These are phyloP conservation scores for Peronospora belbahrii DNA, from an alignment of 352 stramenopile species.

Conservation along the genomic window DNA sequence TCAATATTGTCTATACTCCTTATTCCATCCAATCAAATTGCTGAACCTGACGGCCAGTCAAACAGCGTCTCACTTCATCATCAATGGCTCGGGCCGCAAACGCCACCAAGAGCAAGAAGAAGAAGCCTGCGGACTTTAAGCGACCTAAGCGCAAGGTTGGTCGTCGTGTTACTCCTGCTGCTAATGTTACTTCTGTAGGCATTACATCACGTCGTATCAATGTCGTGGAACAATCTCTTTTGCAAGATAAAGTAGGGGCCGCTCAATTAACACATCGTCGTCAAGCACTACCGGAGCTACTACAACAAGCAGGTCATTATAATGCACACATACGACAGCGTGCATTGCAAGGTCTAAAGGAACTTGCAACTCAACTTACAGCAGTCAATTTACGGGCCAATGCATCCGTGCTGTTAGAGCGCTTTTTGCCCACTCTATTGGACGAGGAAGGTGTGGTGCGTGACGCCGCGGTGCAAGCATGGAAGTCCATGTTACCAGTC, in stretches of 20 bases:
- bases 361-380: slow-evolving; percentile 42
- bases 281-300: slow-evolving; percentile 58
- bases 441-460: slow-evolving; percentile 77
- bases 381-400: slow-evolving; percentile 62
- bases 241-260: slow-evolving; percentile 60
- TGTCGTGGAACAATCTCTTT: slow-evolving; percentile 69
- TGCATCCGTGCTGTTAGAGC: slow-evolving; percentile 61
- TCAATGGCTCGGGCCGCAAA: slow-evolving; percentile 38
- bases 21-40: slow-evolving; percentile 1
- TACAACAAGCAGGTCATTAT: slow-evolving; percentile 68
- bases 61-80: neutral
- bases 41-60: neutral
- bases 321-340: slow-evolving; percentile 73
- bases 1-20: neutral
- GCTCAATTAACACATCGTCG: slow-evolving; percentile 53
- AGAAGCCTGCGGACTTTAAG: slow-evolving; percentile 85
- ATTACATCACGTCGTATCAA: slow-evolving; percentile 77
- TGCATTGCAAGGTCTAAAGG: slow-evolving; percentile 53
- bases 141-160: slow-evolving; percentile 82
- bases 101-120: slow-evolving; percentile 70
- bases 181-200: slow-evolving; percentile 72
- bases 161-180: slow-evolving; percentile 48
- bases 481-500: slow-evolving; percentile 59
- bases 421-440: slow-evolving; percentile 62
- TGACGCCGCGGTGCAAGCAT: slow-evolving; percentile 54